Evolutionary conservation across 1,284 basidiomycete genomes (phyloP).

Genomic region (Trichosporon ovoides): DNA sequence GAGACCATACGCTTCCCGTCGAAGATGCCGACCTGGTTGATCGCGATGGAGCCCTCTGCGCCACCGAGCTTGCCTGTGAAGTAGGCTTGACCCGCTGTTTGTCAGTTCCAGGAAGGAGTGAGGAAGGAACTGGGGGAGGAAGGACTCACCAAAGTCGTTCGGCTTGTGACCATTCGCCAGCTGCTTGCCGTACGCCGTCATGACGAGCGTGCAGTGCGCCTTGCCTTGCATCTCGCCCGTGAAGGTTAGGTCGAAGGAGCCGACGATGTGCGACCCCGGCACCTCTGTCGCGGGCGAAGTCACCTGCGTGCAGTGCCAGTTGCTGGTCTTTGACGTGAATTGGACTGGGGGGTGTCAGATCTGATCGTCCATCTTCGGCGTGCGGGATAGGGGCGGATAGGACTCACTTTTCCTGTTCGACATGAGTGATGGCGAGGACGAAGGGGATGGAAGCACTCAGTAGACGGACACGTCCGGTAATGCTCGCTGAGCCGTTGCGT

Average conservation of each 20-base stretch:
- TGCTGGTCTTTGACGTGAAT: background rate
- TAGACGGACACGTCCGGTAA: too few species aligned
- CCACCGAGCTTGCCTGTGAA: background rate
- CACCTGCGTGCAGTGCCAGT: constrained; percentile 2
- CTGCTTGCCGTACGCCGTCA: constrained; percentile 3
- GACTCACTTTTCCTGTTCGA: background rate
- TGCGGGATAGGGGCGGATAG: background rate
- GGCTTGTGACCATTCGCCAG: constrained; percentile 3
- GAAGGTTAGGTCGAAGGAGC: background rate
- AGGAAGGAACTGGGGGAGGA: too few species aligned
- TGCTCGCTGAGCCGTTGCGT: background rate
- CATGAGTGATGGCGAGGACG: background rate
- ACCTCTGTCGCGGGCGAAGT: background rate
- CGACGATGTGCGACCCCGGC: constrained; percentile 1
- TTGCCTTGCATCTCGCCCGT: background rate
- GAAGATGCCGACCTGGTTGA: constrained; percentile 2
- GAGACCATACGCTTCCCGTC: background rate
- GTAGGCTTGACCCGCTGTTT: background rate
- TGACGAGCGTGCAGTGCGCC: constrained; percentile 1
- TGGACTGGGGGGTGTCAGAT: too few species aligned
- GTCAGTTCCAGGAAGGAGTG: too few species aligned
- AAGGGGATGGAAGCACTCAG: background rate
- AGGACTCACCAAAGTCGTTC: constrained; percentile 3
- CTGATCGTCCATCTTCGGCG: background rate
- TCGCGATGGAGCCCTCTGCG: background rate